A percentile compares a stretch with the other conserved stretches of the same genome.
Evolutionary conservation across 805 yeast species (phyloP).

Genomic region (Naumovozyma castellii): DNA sequence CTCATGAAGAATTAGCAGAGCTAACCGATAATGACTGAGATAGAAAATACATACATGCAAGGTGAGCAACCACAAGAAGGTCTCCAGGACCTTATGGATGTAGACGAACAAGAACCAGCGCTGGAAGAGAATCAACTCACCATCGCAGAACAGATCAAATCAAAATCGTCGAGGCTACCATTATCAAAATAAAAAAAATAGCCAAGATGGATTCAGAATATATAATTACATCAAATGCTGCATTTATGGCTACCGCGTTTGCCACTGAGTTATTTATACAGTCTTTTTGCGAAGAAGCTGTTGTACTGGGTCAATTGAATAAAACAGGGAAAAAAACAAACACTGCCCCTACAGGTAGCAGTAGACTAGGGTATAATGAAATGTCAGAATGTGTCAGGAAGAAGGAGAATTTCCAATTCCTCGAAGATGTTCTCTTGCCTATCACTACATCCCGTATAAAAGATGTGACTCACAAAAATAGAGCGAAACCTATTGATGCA

Average conservation of each 20-base stretch:
- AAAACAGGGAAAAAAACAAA: not conserved
- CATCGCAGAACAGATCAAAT: not conserved
- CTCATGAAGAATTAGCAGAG: too few species aligned
- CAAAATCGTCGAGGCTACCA: constrained; percentile 12
- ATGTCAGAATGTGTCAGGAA: constrained; percentile 13
- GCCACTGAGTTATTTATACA: constrained; percentile 26
- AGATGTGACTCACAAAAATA: not conserved
- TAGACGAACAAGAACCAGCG: constrained; percentile 1
- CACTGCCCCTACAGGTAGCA: not conserved
- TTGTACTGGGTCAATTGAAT: constrained; percentile 14
- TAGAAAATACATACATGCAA: not conserved
- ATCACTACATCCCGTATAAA: constrained; percentile 2
- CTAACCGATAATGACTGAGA: not conserved
- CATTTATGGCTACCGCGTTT: constrained; percentile 22
- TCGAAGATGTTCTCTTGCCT: constrained; percentile 16
- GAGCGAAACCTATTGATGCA: constrained; percentile 3
- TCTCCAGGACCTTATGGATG: not conserved
- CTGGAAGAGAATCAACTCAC: constrained; percentile 28
- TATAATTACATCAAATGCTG: constrained; percentile 18
- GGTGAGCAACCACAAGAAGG: not conserved
- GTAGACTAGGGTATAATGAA: constrained; percentile 18
- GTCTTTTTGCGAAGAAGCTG: constrained; percentile 19
- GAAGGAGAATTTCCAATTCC: constrained; percentile 19
- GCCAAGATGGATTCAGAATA: constrained; percentile 23
- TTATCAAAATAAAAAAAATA: constrained; percentile 23